Conservation (phyloP, 2,329 filamentous ascomycete species). For the Ascochyta viciae-villosae region DNA sequence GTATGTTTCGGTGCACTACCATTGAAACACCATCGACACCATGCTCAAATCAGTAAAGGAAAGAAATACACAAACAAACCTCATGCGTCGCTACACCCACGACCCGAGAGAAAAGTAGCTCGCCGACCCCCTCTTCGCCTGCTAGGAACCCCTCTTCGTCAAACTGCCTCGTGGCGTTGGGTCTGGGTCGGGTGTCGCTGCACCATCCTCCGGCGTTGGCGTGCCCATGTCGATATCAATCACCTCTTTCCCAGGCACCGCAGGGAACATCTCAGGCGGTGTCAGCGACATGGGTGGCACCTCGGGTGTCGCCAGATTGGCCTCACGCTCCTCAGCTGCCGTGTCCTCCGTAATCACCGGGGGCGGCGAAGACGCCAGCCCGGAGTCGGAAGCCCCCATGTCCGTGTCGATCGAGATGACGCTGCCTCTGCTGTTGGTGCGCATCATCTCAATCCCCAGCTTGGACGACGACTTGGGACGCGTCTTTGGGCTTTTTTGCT, state of each 20-base stretch:
- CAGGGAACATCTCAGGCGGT: conserved; percentile 60
- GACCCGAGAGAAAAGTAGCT: conserved; percentile 1
- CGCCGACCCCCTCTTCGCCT: background rate
- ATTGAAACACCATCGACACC: conserved; percentile 20
- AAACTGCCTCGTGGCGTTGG: conserved; percentile 49
- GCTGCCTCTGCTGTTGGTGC: conserved; percentile 92
- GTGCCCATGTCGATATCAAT: conserved; percentile 52
- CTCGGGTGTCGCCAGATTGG: conserved; percentile 31
- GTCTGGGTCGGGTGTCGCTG: conserved; percentile 49
- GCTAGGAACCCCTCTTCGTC: background rate
- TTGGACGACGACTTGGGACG: conserved; percentile 69
- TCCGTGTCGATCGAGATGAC: conserved; percentile 59
- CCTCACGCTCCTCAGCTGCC: conserved; percentile 43
- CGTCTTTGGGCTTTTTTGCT: conserved; percentile 57
- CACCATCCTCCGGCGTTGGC: conserved; percentile 42
- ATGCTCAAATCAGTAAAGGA: conserved; percentile 7
- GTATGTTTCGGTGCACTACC: conserved; percentile 23
- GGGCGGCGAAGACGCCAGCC: conserved; percentile 47
- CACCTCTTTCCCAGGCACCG: conserved; percentile 51
- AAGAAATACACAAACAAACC: background rate
- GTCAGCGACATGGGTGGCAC: conserved; percentile 51
- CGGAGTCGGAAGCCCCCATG: conserved; percentile 42
- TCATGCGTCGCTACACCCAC: conserved; percentile 3
- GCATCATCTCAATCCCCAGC: conserved; percentile 96
- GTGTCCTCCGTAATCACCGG: conserved; percentile 52